Base-by-base conservation (phyloP, 306 rosid genomes). In the Bauhinia variegata region DNA sequence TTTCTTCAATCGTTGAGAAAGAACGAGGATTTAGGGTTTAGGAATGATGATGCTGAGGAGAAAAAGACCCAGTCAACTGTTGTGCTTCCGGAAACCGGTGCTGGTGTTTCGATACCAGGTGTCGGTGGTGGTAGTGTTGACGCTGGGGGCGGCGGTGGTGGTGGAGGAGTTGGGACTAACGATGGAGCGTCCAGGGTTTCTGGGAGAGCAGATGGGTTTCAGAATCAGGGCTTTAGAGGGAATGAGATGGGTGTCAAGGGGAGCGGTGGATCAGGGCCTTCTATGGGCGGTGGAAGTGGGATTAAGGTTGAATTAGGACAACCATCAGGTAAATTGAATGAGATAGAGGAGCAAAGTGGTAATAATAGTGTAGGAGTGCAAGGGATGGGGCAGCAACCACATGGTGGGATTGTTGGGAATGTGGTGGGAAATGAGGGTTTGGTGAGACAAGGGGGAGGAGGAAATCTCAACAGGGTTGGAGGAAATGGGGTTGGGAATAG, bases 271-370 rank as follows among this genome's bases (percentile, higher is more conserved):
- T 63, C 82, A 18, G 85, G 91, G 42, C 61, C 72, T 1, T 17
- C 75, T 16, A 61, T 72, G 5, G 86, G 74, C 2, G 75, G 50
- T 6, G 86, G 88, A 59, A 83, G 88, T 67, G 96, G 87, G 74
- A 80, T 89, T 11, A 86, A 89, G 86, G 91, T 90, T 86, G 95
- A 90, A 83, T 83, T 93, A 48, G 97, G 85, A 36, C 88, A 80
- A 11, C 78, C 61, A 2, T 67, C 84, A 34, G 81, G 56, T 62
- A 93, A 89, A 73, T 37, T 67, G 60, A 86, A 57, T 50, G 91
- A 76, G 79, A 67, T 84, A 46, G 96, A 83, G 77, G 92, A 85
- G 31, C 89, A 80, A 51, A 79, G 67, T 72, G 85, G 72, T 16
- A 86, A 56, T 67, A 78, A 67, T 57, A 66, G 32, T 70, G 84